Evolutionary conservation across 306 rosid genomes (phyloP).

Genomic region (Sophora flavescens): DNA sequence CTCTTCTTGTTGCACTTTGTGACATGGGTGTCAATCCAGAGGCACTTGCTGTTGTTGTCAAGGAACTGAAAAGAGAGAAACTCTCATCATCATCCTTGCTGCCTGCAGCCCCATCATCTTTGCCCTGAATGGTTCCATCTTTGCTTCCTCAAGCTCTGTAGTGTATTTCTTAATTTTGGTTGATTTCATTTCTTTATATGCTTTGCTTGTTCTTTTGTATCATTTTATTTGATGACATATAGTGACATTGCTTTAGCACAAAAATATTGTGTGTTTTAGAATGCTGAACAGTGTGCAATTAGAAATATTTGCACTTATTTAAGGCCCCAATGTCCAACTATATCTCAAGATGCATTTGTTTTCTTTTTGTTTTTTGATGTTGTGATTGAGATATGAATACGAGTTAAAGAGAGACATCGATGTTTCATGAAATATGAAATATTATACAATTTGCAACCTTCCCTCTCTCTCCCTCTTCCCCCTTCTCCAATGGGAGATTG

Average conservation of each 20-base stretch:
- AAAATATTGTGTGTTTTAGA: neutral
- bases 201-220: neutral
- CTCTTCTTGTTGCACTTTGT: constrained; percentile 79
- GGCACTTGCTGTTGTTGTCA: constrained; percentile 77
- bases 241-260: neutral
- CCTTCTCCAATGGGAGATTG: neutral
- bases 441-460: no score
- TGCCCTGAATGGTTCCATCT: constrained; percentile 6
- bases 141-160: constrained; percentile 1
- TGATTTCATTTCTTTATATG: neutral
- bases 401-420: no score
- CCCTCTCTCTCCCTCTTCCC: no score
- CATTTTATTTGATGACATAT: neutral
- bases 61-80: constrained; percentile 62
- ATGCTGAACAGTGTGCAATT: neutral
- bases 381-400: no score
- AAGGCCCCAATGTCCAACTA: neutral
- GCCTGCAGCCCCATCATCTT: constrained; percentile 38
- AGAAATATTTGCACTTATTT: neutral
- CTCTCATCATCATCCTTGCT: constrained; percentile 39
- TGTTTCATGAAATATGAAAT: neutral
- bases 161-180: neutral
- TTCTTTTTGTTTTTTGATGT: no score
- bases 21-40: constrained; percentile 84
- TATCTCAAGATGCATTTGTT: no score